Evolutionary conservation across 129 eudicot species (phyloP), one percentile per base, ranked within the genome.

Genomic region (Calendula officinalis): DNA sequence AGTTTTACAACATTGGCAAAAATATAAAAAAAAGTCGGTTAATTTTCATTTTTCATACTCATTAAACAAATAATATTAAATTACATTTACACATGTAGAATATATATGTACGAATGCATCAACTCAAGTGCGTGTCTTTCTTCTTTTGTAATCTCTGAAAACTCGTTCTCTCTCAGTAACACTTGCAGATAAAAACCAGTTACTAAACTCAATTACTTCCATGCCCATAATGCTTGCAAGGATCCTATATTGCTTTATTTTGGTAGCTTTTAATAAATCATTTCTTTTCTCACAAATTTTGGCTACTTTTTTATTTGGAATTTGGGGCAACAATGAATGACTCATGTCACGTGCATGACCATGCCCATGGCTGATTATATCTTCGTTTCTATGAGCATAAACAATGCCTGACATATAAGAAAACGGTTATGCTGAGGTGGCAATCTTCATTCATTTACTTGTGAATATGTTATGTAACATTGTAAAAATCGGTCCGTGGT

Each of bases 351-450:
- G 33, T 42, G 79, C n/a, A n/a, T n/a, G n/a, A n/a, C n/a, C 75
- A 51, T 72, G 76, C 55, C 84, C 75, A n/a, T 60, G 56, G 75
- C 88, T 85, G 42, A 92, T 85, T 37, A 92, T 76, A 43, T 92
- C 96, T 71, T 85, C 95, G 43, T 88, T 82, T 7, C 96, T 87
- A 71, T 92, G 98, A 50, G 95, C 83, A 71, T 92, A 87, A 35
- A 91, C 82, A 42, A 85, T 81, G 38, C 98, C 98, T 91, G 75
- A 58, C 59, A 34, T 50, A 50, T 2, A 15, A 50, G 13, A 2
- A 7, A 17, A 50, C 11, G 17, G 8, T 15, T 50, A 49, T 0
- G 55, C 7, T 6, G 54, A 50, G 56, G 35, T 17, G 56, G 3
- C 34, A 50, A 16, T 11, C 14, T 50, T 17, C 5, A 50, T 4